These are phyloP conservation scores for Blastobotrys serpentis DNA, from an alignment of 1,139 yeast genomes.

Conservation along the genomic window DNA sequence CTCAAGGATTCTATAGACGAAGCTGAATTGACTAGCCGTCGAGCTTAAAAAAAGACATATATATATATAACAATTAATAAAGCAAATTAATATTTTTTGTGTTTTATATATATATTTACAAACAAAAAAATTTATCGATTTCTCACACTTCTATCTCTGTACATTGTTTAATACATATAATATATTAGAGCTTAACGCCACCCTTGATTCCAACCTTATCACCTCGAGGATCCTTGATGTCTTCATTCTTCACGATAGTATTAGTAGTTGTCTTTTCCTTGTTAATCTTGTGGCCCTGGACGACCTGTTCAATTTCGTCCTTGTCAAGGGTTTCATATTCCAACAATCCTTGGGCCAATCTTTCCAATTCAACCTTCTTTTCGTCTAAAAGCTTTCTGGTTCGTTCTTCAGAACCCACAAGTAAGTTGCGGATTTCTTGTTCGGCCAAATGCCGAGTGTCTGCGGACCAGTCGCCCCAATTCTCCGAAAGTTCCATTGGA, in stretches of 20 bases:
- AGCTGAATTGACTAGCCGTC: no score
- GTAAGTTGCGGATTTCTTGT: conserved; percentile 75
- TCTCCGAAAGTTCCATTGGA: conserved; percentile 78
- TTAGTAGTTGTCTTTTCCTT: conserved; percentile 70
- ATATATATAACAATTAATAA: no score
- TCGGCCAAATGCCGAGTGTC: conserved; percentile 87
- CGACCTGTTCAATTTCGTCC: conserved; percentile 85
- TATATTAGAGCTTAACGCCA: conserved; percentile 14
- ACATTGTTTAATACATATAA: not conserved
- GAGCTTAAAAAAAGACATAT: no score
- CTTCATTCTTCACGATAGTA: conserved; percentile 62
- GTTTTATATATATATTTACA: not conserved
- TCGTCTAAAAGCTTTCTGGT: conserved; percentile 67
- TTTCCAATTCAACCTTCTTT: conserved; percentile 67
- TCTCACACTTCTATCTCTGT: not conserved
- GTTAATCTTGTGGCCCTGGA: conserved; percentile 69
- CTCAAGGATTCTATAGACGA: no score
- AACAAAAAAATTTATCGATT: not conserved
- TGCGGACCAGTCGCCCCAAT: conserved; percentile 95
- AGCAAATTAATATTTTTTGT: not conserved
- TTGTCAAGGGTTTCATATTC: conserved; percentile 94
- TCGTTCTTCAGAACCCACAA: conserved; percentile 74
- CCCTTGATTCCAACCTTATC: conserved; percentile 24
- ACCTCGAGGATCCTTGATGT: conserved; percentile 39
- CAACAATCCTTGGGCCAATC: conserved; percentile 88